Evolutionary conservation across 495 filamentous ascomycete species (phyloP), one percentile per base, ranked within the genome.

Genomic region (Penicillium argentinense): DNA sequence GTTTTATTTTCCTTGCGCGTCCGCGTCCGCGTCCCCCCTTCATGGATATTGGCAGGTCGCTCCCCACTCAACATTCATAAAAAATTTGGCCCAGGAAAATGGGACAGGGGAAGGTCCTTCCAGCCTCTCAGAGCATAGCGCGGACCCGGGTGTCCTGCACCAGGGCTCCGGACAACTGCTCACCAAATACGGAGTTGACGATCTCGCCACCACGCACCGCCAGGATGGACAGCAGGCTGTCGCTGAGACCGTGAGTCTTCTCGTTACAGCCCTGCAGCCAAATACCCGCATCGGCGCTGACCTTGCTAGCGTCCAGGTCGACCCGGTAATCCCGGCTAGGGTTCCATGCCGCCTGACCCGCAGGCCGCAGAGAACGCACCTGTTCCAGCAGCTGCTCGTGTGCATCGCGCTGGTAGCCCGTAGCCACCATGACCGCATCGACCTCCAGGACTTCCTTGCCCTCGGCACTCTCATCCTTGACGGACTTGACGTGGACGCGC

Each of bases 191-290:
- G 14, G 80, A 87, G 28, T 80, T 68, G 13, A 91, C 87, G 51
- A 95, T 82, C 62, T 92, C 86, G 13, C 84, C 89, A 37, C 85
- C 84, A 45, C 89, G 73, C 8, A 82, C 77, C 0, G 89, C 85
- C 43, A 92, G 67, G 40, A 93, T 84, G 3, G 87, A 91, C 16
- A 95, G 72, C 24, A 95, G 68, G 14, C 84, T 88, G 66, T 92
- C 89, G 51, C 86, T 88, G 52, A 92, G 59, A 71, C 93, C 93
- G 63, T 97, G 93, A 21, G 89, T 96, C 47, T 75, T 80, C 69
- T 98, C 90, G 57, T 90, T 93, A 64, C 91, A 97, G 1, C 93
- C 93, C 67, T 97, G 93, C 49, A 98, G 73, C 90, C 89, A 98
- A 24, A 97, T 77, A 9, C 91, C 91, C 6, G 81, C 78, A 11